A percentile compares a stretch with the other conserved stretches of the same genome.
Evolutionary conservation across 2,329 filamentous ascomycete species (phyloP).

Genomic region (Aphanoascus verrucosus): DNA sequence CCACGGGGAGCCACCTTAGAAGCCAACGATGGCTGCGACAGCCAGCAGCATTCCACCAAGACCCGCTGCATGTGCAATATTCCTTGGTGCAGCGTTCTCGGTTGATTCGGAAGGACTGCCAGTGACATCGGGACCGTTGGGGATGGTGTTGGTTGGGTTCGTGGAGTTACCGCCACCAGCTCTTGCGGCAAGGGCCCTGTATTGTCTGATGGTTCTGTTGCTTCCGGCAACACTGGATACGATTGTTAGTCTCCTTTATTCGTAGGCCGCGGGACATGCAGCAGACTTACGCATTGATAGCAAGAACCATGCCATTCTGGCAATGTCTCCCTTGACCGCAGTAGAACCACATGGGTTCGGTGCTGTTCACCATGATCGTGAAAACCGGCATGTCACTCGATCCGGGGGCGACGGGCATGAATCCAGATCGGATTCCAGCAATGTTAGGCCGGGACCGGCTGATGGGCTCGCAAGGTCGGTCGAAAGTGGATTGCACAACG

Average conservation of each 20-base stretch:
- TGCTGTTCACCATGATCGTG: conserved; percentile 58
- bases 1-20: background rate
- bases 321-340: conserved; percentile 67
- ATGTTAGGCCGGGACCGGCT: conserved; percentile 41
- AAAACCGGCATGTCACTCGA: conserved; percentile 53
- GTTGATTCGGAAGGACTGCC: conserved; percentile 4
- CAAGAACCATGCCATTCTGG: conserved; percentile 62
- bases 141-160: conserved; percentile 7
- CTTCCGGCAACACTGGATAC: conserved; percentile 5
- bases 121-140: conserved; percentile 5
- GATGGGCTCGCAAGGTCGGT: conserved; percentile 57
- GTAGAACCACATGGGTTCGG: conserved; percentile 66
- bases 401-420: conserved; percentile 43
- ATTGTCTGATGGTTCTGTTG: conserved; percentile 11
- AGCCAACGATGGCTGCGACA: conserved; percentile 9
- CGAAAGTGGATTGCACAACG: conserved; percentile 56
- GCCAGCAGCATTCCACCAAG: conserved; percentile 8
- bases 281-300: conserved; percentile 59
- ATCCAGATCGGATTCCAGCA: conserved; percentile 48
- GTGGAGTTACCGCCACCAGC: background rate
- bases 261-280: background rate
- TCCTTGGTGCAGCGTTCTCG: conserved; percentile 8
- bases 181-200: conserved; percentile 7
- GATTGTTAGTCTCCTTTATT: background rate
- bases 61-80: conserved; percentile 5